Conservation (phyloP, 1,284 basidiomycete species). For the Ceratobasidium sp. region DNA sequence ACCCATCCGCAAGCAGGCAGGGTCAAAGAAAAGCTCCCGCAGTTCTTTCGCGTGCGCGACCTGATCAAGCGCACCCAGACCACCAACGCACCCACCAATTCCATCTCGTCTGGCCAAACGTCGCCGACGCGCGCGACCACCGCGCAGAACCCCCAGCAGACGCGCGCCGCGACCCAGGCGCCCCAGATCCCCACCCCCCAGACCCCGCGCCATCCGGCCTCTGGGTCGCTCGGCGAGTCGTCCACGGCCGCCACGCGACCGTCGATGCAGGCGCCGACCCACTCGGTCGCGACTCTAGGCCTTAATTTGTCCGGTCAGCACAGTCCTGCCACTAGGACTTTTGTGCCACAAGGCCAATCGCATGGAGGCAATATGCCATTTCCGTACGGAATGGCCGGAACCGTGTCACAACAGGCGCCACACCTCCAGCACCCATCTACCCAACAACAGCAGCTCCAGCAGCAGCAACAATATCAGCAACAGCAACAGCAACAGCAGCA, state of each 20-base stretch:
- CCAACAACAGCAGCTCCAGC: slow-evolving; percentile 18
- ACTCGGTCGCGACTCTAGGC: slow-evolving; percentile 7
- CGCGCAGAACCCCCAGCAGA: slow-evolving; percentile 31
- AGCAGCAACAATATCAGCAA: slow-evolving; percentile 13
- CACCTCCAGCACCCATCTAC: slow-evolving; percentile 11
- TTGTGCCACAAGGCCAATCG: slow-evolving; percentile 29
- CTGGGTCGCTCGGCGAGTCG: slow-evolving; percentile 35
- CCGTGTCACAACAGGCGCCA: slow-evolving; percentile 25
- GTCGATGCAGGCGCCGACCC: slow-evolving; percentile 13
- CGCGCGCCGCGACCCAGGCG: slow-evolving; percentile 22
- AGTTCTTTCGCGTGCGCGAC: slow-evolving; percentile 47
- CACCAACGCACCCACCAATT: slow-evolving; percentile 6
- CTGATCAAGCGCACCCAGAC: slow-evolving; percentile 44
- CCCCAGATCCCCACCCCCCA: slow-evolving; percentile 35
- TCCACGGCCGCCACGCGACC: slow-evolving; percentile 36
- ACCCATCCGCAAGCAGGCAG: slow-evolving; percentile 40
- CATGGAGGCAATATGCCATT: slow-evolving; percentile 35
- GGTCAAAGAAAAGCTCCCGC: slow-evolving; percentile 48
- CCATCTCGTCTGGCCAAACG: slow-evolving; percentile 30
- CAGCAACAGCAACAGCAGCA: slow-evolving; percentile 1
- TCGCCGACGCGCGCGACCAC: slow-evolving; percentile 33
- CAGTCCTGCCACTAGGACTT: slow-evolving; percentile 32
- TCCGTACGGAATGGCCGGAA: background rate
- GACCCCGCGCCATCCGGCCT: slow-evolving; percentile 34
- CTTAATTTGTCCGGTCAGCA: slow-evolving; percentile 31